phyloP scores from a whole-genome alignment of 108 stramenopile genomes.

The Conticribra guillardii region DNA sequence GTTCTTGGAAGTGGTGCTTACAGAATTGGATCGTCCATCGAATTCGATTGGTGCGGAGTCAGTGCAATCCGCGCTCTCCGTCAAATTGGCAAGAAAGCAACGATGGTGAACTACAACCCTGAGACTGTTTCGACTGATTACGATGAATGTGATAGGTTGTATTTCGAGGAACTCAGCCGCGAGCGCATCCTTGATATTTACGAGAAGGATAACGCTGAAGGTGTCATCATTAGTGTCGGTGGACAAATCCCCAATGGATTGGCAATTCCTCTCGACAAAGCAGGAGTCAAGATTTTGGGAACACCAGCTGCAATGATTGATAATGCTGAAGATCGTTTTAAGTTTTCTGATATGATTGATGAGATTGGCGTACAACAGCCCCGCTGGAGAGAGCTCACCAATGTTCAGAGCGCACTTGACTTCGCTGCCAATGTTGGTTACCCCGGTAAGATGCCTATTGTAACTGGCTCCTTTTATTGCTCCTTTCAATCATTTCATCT shows the following conservation, averaged over 20 bases:
- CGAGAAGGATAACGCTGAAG: constrained; percentile 83
- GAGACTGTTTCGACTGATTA: constrained; percentile 99
- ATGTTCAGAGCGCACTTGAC: constrained; percentile 78
- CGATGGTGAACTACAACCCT: constrained; percentile 99
- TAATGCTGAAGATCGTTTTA: constrained; percentile 96
- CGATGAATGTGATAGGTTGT: constrained; percentile 98
- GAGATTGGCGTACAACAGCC: constrained; percentile 96
- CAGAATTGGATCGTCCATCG: constrained; percentile 97
- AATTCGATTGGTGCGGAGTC: constrained; percentile 99
- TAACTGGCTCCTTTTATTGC: constrained; percentile 8
- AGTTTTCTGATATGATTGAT: constrained; percentile 97
- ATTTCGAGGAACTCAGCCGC: constrained; percentile 96
- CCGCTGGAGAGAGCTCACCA: constrained; percentile 93
- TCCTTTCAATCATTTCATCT: background rate
- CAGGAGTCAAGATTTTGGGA: constrained; percentile 94
- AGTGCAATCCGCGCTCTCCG: constrained; percentile 94
- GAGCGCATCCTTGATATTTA: constrained; percentile 98
- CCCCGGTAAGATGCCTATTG: constrained; percentile 49
- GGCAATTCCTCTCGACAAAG: constrained; percentile 89
- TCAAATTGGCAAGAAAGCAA: constrained; percentile 85
- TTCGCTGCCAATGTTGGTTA: constrained; percentile 94
- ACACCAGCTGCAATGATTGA: constrained; percentile 96
- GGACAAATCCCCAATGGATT: constrained; percentile 98
- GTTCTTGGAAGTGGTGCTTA: constrained; percentile 98
- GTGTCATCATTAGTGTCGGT: constrained; percentile 94